Conservation (phyloP, 192 early-diverging fungal genomes). For the Backusella luteola region DNA sequence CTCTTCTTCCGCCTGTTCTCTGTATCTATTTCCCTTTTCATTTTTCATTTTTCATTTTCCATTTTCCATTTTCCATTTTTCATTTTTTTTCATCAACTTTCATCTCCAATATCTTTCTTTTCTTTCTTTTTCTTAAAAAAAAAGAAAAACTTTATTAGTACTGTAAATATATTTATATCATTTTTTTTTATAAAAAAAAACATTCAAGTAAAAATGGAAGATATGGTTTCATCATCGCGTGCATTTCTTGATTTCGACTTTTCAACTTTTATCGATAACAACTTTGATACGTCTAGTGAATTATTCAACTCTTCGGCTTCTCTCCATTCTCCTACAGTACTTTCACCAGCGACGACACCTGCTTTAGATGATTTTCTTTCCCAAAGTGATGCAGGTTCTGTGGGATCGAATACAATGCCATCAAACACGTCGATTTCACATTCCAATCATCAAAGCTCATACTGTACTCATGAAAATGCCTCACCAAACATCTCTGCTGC, state of each 20-base stretch:
- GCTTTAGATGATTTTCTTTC: constrained; percentile 6
- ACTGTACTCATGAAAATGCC: not conserved
- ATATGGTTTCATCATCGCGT: not conserved
- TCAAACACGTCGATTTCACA: not conserved
- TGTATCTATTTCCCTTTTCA: not conserved
- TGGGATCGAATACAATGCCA: not conserved
- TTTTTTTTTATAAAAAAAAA: not conserved
- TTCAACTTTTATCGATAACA: constrained; percentile 13
- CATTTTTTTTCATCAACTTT: not conserved
- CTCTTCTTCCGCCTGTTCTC: not conserved
- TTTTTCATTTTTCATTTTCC: not conserved
- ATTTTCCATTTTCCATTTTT: not conserved
- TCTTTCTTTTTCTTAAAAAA: not conserved
- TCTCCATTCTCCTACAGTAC: not conserved
- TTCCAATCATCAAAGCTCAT: not conserved
- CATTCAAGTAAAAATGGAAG: not conserved
- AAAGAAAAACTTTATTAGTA: not conserved
- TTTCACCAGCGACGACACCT: not conserved
- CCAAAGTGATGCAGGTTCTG: not conserved
- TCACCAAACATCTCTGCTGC: not conserved
- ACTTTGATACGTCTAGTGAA: constrained; percentile 4
- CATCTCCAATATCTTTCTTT: not conserved
- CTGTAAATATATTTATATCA: not conserved
- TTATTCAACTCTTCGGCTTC: not conserved
- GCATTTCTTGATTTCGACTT: constrained; percentile 14